phyloP scores from a whole-genome alignment of 176 grass and related monocot species.

The Cymbopogon citratus region DNA sequence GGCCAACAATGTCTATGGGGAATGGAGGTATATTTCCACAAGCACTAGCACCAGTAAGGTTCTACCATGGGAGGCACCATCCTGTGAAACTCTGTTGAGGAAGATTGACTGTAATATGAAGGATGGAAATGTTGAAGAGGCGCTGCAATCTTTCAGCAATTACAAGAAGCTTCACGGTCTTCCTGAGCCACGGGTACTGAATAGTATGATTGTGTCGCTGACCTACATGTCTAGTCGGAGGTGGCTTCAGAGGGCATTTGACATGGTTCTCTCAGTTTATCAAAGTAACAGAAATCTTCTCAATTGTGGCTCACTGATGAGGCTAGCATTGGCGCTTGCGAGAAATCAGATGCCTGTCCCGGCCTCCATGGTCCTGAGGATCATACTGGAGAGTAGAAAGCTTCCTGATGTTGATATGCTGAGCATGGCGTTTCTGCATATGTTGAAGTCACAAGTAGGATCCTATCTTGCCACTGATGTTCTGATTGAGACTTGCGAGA shows the following conservation, averaged over 20 bases:
- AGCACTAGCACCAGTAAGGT: slow-evolving; percentile 8
- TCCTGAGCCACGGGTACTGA: slow-evolving; percentile 49
- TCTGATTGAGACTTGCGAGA: slow-evolving; percentile 56
- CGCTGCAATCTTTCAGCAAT: slow-evolving; percentile 53
- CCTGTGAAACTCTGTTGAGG: slow-evolving; percentile 50
- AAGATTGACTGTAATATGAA: slow-evolving; percentile 50
- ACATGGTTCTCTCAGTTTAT: slow-evolving; percentile 49
- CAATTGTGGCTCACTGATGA: slow-evolving; percentile 37
- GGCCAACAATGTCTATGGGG: slow-evolving; percentile 10
- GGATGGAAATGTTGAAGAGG: slow-evolving; percentile 52
- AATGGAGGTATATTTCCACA: slow-evolving; percentile 29
- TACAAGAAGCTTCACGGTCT: slow-evolving; percentile 65
- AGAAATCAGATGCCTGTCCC: slow-evolving; percentile 63
- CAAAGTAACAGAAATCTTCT: slow-evolving; percentile 47
- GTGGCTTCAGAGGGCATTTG: slow-evolving; percentile 79
- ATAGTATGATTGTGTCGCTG: slow-evolving; percentile 43
- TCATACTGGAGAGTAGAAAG: slow-evolving; percentile 50
- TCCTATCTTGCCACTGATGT: slow-evolving; percentile 61
- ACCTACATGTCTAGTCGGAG: slow-evolving; percentile 47
- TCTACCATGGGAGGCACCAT: slow-evolving; percentile 49
- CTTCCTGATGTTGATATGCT: slow-evolving; percentile 66
- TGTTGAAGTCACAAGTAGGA: slow-evolving; percentile 69
- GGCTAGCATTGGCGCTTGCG: slow-evolving; percentile 50
- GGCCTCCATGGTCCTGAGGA: slow-evolving; percentile 50
- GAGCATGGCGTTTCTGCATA: slow-evolving; percentile 60